Conservation (phyloP, 2,329 filamentous ascomycete species). For the Aplosporella prunicola region DNA sequence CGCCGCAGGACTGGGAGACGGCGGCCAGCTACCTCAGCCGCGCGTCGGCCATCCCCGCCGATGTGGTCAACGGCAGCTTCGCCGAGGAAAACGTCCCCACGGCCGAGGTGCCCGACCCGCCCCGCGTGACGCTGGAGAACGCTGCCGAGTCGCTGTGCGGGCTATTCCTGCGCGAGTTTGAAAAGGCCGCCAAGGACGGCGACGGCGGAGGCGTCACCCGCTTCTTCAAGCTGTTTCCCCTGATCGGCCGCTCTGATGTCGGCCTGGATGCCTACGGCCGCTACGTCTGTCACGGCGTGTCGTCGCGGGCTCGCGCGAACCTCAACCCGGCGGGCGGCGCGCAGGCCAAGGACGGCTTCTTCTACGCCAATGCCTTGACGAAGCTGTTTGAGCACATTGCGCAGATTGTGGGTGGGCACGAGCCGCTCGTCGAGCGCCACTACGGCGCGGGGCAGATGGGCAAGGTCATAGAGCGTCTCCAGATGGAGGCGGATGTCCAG, state of each 20-base stretch:
- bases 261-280: slow-evolving; percentile 90
- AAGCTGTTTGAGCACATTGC: slow-evolving; percentile 96
- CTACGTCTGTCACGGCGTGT: slow-evolving; percentile 93
- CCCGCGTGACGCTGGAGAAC: slow-evolving; percentile 74
- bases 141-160: slow-evolving; percentile 84
- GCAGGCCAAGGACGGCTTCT: slow-evolving; percentile 66
- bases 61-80: slow-evolving; percentile 75
- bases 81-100: slow-evolving; percentile 89
- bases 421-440: slow-evolving; percentile 82
- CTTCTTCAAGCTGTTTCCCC: slow-evolving; percentile 95
- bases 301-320: slow-evolving; percentile 69
- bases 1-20: slow-evolving; percentile 96
- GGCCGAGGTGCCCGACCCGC: slow-evolving; percentile 87
- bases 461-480: slow-evolving; percentile 82
- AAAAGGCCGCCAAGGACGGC: slow-evolving; percentile 77
- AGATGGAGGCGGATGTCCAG: slow-evolving; percentile 91
- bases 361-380: slow-evolving; percentile 84
- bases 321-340: slow-evolving; percentile 58
- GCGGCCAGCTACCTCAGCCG: slow-evolving; percentile 82
- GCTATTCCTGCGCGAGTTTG: slow-evolving; percentile 88
- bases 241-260: slow-evolving; percentile 81
- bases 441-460: slow-evolving; percentile 92
- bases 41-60: slow-evolving; percentile 68
- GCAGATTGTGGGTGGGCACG: slow-evolving; percentile 88
- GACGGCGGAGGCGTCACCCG: slow-evolving; percentile 84